Conservation (phyloP, 805 yeast genomes). For the Wickerhamiella slavikovae region DNA sequence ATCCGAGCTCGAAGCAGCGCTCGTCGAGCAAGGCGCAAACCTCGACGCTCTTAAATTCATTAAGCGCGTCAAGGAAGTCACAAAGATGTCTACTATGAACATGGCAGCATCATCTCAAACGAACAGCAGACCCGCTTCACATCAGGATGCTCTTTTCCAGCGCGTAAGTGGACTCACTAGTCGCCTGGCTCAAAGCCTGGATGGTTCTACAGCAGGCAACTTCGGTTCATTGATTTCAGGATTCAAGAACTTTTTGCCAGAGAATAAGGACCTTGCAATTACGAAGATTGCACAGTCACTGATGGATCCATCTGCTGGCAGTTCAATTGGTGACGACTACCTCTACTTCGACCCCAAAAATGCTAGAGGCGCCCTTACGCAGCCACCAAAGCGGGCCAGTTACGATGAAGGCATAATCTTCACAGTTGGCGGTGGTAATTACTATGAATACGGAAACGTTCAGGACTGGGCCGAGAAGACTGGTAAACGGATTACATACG, state of each 20-base stretch:
- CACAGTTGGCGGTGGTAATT: slow-evolving; percentile 93
- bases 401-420: slow-evolving; percentile 73
- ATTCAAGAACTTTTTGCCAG: slow-evolving; percentile 70
- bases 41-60: slow-evolving; percentile 49
- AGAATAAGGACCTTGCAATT: slow-evolving; percentile 69
- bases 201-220: slow-evolving; percentile 71
- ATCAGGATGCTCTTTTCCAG: slow-evolving; percentile 20
- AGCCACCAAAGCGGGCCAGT: slow-evolving; percentile 67
- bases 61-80: slow-evolving; percentile 59
- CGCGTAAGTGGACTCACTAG: slow-evolving; percentile 55
- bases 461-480: slow-evolving; percentile 57
- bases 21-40: slow-evolving; percentile 34
- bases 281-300: slow-evolving; percentile 82
- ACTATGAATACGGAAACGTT: slow-evolving; percentile 79
- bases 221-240: slow-evolving; percentile 78
- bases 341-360: slow-evolving; percentile 72
- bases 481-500: slow-evolving; percentile 53
- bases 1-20: slow-evolving; percentile 41
- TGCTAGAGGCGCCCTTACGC: slow-evolving; percentile 73
- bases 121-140: slow-evolving; percentile 7
- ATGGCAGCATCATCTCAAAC: slow-evolving; percentile 15
- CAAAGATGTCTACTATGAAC: slow-evolving; percentile 29
- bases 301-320: slow-evolving; percentile 54
- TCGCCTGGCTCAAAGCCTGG: slow-evolving; percentile 49
- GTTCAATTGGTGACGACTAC: slow-evolving; percentile 41